phyloP scores from a whole-genome alignment of 306 rosid species.

The Cicer pinnatifidum region DNA sequence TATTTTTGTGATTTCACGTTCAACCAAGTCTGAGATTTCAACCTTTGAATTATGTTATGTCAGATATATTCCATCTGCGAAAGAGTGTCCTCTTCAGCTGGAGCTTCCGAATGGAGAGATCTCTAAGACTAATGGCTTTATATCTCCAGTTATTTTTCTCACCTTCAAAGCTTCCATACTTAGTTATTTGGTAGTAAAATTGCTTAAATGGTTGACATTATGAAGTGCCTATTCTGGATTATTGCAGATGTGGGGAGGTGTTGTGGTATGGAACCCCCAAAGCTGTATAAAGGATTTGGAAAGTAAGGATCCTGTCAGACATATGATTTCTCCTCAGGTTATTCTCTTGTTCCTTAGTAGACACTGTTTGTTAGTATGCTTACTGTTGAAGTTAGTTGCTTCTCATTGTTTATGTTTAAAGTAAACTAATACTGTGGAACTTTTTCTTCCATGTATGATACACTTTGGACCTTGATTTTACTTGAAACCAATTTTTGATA shows the following conservation, averaged over 20 bases:
- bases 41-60: slow-evolving; percentile 39
- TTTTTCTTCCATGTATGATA: slow-evolving; percentile 24
- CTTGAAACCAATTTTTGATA: slow-evolving; percentile 20
- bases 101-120: slow-evolving; percentile 83
- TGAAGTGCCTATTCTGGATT: slow-evolving; percentile 40
- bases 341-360: slow-evolving; percentile 41
- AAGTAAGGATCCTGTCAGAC: slow-evolving; percentile 58
- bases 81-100: slow-evolving; percentile 90
- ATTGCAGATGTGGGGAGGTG: slow-evolving; percentile 97
- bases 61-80: slow-evolving; percentile 83
- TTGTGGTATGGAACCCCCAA: slow-evolving; percentile 84
- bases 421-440: slow-evolving; percentile 30
- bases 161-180: slow-evolving; percentile 36
- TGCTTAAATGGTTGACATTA: slow-evolving; percentile 32
- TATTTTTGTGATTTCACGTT: neutral
- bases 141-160: slow-evolving; percentile 78
- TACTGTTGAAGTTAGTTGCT: slow-evolving; percentile 17
- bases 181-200: slow-evolving; percentile 21
- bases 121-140: slow-evolving; percentile 87
- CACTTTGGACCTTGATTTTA: slow-evolving; percentile 6
- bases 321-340: slow-evolving; percentile 68
- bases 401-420: slow-evolving; percentile 18
- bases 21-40: slow-evolving; percentile 28
- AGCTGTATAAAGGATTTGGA: slow-evolving; percentile 59
- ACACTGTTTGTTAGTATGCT: slow-evolving; percentile 26